These are phyloP conservation scores for Zea mays DNA, from an alignment of 176 grass and related monocot genomes.

Conservation along the genomic window Zm-B73-REFERENCE-NAM-5.0 NC_050096.1:186698501-186699000, in stretches of 20 bases:
- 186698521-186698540: not conserved
- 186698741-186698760: not conserved
- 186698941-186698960: too few relatives aligned
- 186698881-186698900: too few relatives aligned
- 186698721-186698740: not conserved
- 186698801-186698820: constrained; percentile 20
- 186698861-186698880: too few relatives aligned
- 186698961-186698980: too few relatives aligned
- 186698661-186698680: not conserved
- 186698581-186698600: not conserved
- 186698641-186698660: not conserved
- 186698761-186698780: constrained; percentile 12
- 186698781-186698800: constrained; percentile 40
- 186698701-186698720: not conserved
- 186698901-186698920: too few relatives aligned
- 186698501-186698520: constrained; percentile 8
- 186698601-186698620: not conserved
- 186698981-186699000: too few relatives aligned
- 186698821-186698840: constrained; percentile 22
- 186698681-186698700: not conserved
- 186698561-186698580: too few relatives aligned
- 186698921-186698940: too few relatives aligned
- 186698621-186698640: too few relatives aligned
- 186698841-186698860: too few relatives aligned
- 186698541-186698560: not conserved